Evolutionary conservation across 1,284 basidiomycete genomes (phyloP), one percentile per base, ranked within the genome.

Genomic region (Ustilago tritici): DNA sequence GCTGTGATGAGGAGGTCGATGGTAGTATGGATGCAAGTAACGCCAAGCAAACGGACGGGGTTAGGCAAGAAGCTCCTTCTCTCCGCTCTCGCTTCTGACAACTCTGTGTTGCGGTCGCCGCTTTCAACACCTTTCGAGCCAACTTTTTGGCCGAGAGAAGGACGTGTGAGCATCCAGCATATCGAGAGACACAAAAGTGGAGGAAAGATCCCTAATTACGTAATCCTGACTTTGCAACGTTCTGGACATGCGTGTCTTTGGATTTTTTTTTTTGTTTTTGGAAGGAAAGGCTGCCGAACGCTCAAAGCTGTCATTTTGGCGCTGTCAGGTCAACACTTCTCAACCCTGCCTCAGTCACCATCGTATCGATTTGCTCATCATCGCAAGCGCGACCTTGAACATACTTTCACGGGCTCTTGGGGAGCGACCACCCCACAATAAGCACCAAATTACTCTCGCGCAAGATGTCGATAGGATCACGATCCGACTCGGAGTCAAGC

Each of bases 201-300:
- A 70, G 67, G 61, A 38, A 11, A 52, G 49, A 3, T 28, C 3
- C 34, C 1, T 31, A 15, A 59, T 70, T 65, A 70, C 41, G 36
- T 70, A 70, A 70, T 56, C 49, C 55, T 65, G 59, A 70, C 62
- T 35, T 31, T 23, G 32, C 40, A 46, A 31, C n/a, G 23, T 38
- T 43, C 46, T 11, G 11, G 12, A 7, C 15, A 41, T 12, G 47
- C 32, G 15, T 54, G 15, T 38, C 40, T 46, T 34, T 47, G 31
- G 53, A 70, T 58, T 43, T 70, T 70, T 70, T 70, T 65, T 65
- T 65, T 58, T 50, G 65, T 70, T 70, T 70, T 70, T 65, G 57
- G 57, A 64, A 60, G 40, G 34, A 64, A 34, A 10, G 9, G 19
- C 50, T 31, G 17, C 38, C 43, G 36, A 56, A 56, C 19, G 38